Conservation (phyloP, 2,329 filamentous ascomycete genomes). For the Claviceps humidiphila region DNA sequence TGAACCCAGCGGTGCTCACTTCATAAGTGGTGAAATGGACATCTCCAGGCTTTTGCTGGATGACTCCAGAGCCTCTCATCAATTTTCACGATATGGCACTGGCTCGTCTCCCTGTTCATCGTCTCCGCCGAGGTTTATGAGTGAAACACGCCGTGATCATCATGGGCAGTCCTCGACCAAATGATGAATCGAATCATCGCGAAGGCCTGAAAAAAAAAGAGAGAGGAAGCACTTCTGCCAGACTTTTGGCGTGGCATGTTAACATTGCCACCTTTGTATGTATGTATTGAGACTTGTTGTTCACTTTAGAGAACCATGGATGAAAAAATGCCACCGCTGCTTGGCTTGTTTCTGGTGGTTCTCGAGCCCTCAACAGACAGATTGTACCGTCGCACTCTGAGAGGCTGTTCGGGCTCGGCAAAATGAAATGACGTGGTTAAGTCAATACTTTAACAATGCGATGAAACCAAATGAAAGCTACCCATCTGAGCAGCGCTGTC, state of each 20-base stretch:
- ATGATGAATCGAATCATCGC: constrained; percentile 4
- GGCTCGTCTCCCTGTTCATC: constrained; percentile 15
- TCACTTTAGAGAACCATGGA: too few relatives aligned
- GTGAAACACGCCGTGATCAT: constrained; percentile 11
- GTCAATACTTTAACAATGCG: too few relatives aligned
- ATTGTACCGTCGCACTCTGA: too few relatives aligned
- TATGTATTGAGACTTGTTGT: too few relatives aligned
- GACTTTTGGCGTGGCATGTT: too few relatives aligned
- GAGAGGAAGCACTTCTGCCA: background rate
- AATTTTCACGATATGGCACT: constrained; percentile 13
- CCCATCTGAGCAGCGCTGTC: background rate
- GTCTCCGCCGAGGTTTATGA: constrained; percentile 9
- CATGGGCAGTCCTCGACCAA: constrained; percentile 8
- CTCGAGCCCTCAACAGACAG: too few relatives aligned
- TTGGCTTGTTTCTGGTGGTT: too few relatives aligned
- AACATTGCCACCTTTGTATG: too few relatives aligned
- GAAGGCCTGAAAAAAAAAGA: background rate
- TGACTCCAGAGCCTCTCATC: constrained; percentile 25
- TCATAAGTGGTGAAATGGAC: constrained; percentile 44
- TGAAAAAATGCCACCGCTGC: too few relatives aligned
- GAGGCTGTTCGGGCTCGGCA: too few relatives aligned
- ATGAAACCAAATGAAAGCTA: too few relatives aligned
- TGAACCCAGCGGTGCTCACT: constrained; percentile 25
- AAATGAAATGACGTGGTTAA: too few relatives aligned
- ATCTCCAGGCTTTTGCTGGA: constrained; percentile 48